Evolutionary conservation across 768 basidiomycete genomes (phyloP).

Genomic region (Lactarius psammicola): DNA sequence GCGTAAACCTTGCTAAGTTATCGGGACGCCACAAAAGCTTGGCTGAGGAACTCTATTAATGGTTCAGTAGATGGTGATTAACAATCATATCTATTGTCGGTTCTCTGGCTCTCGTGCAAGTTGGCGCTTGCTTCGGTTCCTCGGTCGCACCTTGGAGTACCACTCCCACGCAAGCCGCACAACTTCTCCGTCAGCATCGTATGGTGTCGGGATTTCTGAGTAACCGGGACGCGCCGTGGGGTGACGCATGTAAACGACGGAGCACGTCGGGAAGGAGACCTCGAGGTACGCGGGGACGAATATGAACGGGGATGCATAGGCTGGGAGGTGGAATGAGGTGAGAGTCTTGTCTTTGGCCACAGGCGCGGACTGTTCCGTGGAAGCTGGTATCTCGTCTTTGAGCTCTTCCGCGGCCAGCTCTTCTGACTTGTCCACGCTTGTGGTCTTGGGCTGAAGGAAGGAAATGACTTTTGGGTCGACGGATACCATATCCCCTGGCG

Average conservation of each 20-base stretch:
- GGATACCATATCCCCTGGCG: conserved; percentile 92
- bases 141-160: conserved; percentile 72
- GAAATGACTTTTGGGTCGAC: conserved; percentile 80
- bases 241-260: conserved; percentile 89
- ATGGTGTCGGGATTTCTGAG: conserved; percentile 94
- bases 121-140: conserved; percentile 40
- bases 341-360: conserved; percentile 31
- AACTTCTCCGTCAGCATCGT: conserved; percentile 92
- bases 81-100: conserved; percentile 19
- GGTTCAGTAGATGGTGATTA: background rate
- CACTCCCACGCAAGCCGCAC: conserved; percentile 95
- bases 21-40: background rate
- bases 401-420: conserved; percentile 27
- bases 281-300: conserved; percentile 94
- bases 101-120: conserved; percentile 29
- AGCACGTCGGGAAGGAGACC: conserved; percentile 83
- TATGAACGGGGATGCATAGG: conserved; percentile 84
- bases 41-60: conserved; percentile 7
- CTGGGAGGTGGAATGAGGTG: conserved; percentile 83
- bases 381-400: conserved; percentile 27
- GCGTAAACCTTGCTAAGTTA: background rate
- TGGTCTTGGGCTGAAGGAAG: conserved; percentile 52
- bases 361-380: conserved; percentile 9
- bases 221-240: conserved; percentile 96
- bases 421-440: conserved; percentile 27